Conservation (phyloP, 768 basidiomycete genomes). For the Trametopsis cervina region DNA sequence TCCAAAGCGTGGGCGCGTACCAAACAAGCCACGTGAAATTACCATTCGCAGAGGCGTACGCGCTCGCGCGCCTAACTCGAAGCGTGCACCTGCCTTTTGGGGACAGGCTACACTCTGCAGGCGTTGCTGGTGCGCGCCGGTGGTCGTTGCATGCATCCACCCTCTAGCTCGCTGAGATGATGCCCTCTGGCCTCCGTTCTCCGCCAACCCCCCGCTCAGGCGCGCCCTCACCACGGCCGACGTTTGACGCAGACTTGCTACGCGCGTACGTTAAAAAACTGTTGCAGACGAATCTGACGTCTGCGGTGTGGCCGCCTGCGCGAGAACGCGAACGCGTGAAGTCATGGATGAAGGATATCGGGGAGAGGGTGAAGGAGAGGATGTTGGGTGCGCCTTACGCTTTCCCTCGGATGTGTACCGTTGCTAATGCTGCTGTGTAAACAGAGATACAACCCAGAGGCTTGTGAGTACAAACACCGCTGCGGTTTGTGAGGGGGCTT, state of each 20-base stretch:
- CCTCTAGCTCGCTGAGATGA: slow-evolving; percentile 8
- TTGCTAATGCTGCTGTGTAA: slow-evolving; percentile 3
- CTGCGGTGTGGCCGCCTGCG: slow-evolving; percentile 56
- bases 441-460: slow-evolving; percentile 70
- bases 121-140: no score
- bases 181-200: slow-evolving; percentile 45
- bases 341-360: slow-evolving; percentile 77
- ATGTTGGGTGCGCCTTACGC: slow-evolving; percentile 46
- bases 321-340: slow-evolving; percentile 67
- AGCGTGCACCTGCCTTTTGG: slow-evolving; percentile 5
- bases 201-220: slow-evolving; percentile 55
- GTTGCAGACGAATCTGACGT: slow-evolving; percentile 60
- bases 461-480: slow-evolving; percentile 49
- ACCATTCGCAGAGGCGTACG: neutral
- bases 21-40: slow-evolving; percentile 10
- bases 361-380: slow-evolving; percentile 77
- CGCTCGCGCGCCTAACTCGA: no score
- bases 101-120: no score
- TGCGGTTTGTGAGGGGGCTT: neutral
- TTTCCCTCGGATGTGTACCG: slow-evolving; percentile 1
- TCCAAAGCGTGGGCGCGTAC: slow-evolving; percentile 1
- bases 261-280: slow-evolving; percentile 80
- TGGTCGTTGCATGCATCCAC: slow-evolving; percentile 13
- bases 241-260: slow-evolving; percentile 68
- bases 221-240: slow-evolving; percentile 44